Base-by-base conservation (phyloP, 306 rosid species). In the Trichosanthes cucumerina region DNA sequence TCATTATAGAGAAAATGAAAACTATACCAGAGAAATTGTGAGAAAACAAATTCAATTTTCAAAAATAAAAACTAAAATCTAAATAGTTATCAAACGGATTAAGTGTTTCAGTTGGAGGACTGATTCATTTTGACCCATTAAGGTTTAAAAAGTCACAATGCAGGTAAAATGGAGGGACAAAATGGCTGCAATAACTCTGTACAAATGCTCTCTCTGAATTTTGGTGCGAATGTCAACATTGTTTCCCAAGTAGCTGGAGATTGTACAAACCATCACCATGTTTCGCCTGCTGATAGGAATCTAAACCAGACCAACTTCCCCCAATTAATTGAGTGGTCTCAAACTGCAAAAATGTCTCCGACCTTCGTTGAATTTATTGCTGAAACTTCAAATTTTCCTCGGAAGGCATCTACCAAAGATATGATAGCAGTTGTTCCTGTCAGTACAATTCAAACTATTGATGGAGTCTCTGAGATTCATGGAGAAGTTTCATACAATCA, bases 141-240 rank as follows among this genome's bases (percentile, higher is more conserved):
- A 63, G 70, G 43, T 63, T 44, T 23, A 69, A 24, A 11, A 44
- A 21, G 53, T 41, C 19, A 13, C 39, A 23, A 21, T 34, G 5
- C 70, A 47, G 81, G 60, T 33, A 33, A 33, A 78, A 93, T 93
- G 98, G 97, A 91, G 80, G 92, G 82, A 68, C 79, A 81, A 76
- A 80, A 83, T 70, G 58, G 85, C 83, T 78, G 83, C 79, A 77
- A 79, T 28, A 82, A 75, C 77, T 64, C 80, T 39, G 44, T 41
- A 79, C 83, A 82, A 73, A 50, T 70, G 75, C 63, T 38, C 81
- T 62, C 86, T 14, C 63, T 74, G 47, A 83, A 78, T 68, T 70
- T 47, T 50, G 79, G 71, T 58, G 85, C 82, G 71, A 81, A 83
- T 18, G 49, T 44, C 82, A 85, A 77, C 46, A 78, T 74, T 81